Conservation (phyloP, 1,284 basidiomycete species). For the Filobasidium uniguttulatum region DNA sequence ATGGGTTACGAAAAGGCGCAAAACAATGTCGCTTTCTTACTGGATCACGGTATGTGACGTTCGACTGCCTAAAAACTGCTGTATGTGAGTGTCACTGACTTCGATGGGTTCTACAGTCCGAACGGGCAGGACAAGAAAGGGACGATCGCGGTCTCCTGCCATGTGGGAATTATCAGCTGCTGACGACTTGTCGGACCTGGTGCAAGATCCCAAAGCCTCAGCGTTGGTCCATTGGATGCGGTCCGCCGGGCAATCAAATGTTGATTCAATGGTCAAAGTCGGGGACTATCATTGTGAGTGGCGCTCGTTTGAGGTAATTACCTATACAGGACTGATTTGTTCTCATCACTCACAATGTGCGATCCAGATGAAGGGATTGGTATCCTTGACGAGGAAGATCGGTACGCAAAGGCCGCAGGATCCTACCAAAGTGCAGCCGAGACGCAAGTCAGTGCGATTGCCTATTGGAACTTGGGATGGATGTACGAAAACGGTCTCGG, state of each 20-base stretch:
- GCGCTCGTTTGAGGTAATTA: neutral
- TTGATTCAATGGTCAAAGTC: constrained; percentile 91
- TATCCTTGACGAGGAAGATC: constrained; percentile 42
- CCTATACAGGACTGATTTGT: neutral
- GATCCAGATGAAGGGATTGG: constrained; percentile 12
- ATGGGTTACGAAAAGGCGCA: constrained; percentile 83
- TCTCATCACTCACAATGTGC: neutral
- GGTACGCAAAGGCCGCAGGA: constrained; percentile 73
- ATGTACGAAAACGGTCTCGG: constrained; percentile 97
- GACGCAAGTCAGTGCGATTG: constrained; percentile 76
- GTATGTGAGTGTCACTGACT: too few species aligned
- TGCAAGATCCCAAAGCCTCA: constrained; percentile 29
- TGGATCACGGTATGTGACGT: constrained; percentile 63
- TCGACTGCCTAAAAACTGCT: neutral
- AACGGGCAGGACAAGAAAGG: neutral
- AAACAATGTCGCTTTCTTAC: constrained; percentile 84
- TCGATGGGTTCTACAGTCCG: too few species aligned
- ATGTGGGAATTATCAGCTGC: constrained; percentile 10
- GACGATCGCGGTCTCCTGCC: neutral
- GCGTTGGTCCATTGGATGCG: constrained; percentile 88
- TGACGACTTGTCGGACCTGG: constrained; percentile 3
- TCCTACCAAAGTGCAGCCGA: constrained; percentile 87
- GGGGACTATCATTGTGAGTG: constrained; percentile 77
- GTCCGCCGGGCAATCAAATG: constrained; percentile 81
- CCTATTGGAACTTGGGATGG: constrained; percentile 97